Conservation (phyloP, 2,329 filamentous ascomycete species). For the Dothiorella sarmentorum region DNA sequence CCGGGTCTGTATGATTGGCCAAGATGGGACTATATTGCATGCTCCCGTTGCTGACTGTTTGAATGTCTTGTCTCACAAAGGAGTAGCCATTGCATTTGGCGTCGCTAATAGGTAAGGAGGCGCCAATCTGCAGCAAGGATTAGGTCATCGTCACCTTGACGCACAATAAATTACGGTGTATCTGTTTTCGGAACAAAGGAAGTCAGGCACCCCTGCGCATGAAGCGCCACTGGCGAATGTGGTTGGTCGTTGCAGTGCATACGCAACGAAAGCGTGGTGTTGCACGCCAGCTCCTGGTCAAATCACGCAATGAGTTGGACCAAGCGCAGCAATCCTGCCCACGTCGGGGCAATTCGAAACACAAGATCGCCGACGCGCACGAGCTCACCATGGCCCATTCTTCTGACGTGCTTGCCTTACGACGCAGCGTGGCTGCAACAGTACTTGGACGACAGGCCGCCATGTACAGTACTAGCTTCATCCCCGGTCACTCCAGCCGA, state of each 20-base stretch:
- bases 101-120: neutral
- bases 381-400: conserved; percentile 16
- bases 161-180: neutral
- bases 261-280: conserved; percentile 10
- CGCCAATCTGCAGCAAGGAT: neutral
- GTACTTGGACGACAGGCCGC: conserved; percentile 5
- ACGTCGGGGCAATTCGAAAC: neutral
- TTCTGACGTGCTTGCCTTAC: conserved; percentile 17
- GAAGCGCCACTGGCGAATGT: neutral
- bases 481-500: conserved; percentile 2
- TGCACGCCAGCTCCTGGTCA: conserved; percentile 16
- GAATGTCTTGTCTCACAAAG: neutral
- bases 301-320: conserved; percentile 18
- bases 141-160: neutral
- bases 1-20: neutral
- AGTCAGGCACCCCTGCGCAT: neutral
- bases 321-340: conserved; percentile 1
- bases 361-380: neutral
- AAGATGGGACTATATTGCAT: neutral
- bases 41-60: neutral
- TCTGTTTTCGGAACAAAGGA: neutral
- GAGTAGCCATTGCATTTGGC: neutral
- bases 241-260: neutral
- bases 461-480: neutral
- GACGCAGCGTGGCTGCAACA: conserved; percentile 5